Evolutionary conservation across 345 rosid genomes (phyloP), one percentile per base, ranked within the genome.

Genomic region (Bruguiera sexangula): DNA sequence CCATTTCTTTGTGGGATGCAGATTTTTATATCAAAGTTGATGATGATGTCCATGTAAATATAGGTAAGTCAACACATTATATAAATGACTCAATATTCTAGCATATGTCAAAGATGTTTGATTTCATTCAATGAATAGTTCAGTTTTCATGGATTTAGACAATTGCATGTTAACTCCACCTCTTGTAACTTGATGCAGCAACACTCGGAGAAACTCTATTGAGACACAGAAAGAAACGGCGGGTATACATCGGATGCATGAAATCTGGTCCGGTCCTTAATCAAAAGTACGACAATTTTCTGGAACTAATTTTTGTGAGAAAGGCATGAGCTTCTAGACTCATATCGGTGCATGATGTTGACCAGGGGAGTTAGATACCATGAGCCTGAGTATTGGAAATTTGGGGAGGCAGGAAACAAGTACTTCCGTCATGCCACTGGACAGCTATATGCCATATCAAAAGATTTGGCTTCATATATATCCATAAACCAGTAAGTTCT

Each of bases 351-450:
- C 26, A 29, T 75, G 62, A 34, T 30, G 46, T 81, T 72, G 66
- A 76, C 73, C 82, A 95, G 97, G 83, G 98, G 98, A 27, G 98
- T 95, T 68, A 86, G 99, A 66, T 95, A 92, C 81, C 98, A 95
- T 62, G 99, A 95, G 78, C 98, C 99, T 0, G 96, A 92, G 85
- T 77, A 86, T 74, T 94, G 98, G 97, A 95, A 95, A 77, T 95
- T 95, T 68, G 99, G 99, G 0, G 90, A 86, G 70, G 69, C 90
- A 3, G 99, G 99, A 79, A 95, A 92, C 83, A 92, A 85, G 78
- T 95, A 95, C 79, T 92, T 95, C 66, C 96, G 99, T 58, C 99
- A 95, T 73, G 99, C 96, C 68, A 90, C 98, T 3, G 99, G 99
- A 36, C 96, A 95, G 84, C 73, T 95, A 36, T 95, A 95, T 67